Conservation (phyloP, 768 basidiomycete genomes). For the Termitomyces sp. region DNA sequence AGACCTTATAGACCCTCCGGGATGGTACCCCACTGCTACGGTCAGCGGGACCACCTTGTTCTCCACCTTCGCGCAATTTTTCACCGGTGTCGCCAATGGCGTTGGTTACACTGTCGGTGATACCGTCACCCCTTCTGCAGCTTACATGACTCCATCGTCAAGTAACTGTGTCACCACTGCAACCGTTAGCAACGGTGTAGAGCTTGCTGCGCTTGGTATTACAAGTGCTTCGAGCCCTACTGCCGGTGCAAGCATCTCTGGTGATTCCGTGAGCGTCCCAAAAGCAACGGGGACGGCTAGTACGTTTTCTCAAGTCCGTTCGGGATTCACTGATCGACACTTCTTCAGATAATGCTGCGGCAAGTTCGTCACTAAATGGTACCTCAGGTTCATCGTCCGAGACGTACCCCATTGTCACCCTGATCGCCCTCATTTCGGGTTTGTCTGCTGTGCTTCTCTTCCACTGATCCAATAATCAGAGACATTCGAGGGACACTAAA, state of each 20-base stretch:
- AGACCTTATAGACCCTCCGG: slow-evolving; percentile 30
- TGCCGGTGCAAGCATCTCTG: slow-evolving; percentile 6
- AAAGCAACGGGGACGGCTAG: slow-evolving; percentile 13
- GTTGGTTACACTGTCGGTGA: slow-evolving; percentile 35
- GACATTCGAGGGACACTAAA: background rate
- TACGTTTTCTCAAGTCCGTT: background rate
- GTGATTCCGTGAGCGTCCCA: slow-evolving; percentile 7
- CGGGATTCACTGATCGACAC: background rate
- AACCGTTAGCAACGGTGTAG: slow-evolving; percentile 34
- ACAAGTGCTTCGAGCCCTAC: slow-evolving; percentile 5
- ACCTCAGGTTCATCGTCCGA: slow-evolving; percentile 7
- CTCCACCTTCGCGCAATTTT: slow-evolving; percentile 39
- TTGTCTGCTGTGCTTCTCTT: slow-evolving; percentile 18
- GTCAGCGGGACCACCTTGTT: slow-evolving; percentile 31
- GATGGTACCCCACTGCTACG: slow-evolving; percentile 38
- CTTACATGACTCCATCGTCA: slow-evolving; percentile 31
- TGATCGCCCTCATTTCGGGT: slow-evolving; percentile 17
- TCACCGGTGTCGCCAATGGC: slow-evolving; percentile 30
- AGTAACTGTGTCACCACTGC: slow-evolving; percentile 33
- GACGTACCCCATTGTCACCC: slow-evolving; percentile 13
- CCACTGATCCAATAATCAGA: slow-evolving; percentile 5
- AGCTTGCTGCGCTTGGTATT: slow-evolving; percentile 22
- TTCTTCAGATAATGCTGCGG: background rate
- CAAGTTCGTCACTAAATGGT: background rate
- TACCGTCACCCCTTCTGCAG: slow-evolving; percentile 28